Conservation (phyloP, 192 early-diverging fungal species). For the Coemansia javaensis region DNA sequence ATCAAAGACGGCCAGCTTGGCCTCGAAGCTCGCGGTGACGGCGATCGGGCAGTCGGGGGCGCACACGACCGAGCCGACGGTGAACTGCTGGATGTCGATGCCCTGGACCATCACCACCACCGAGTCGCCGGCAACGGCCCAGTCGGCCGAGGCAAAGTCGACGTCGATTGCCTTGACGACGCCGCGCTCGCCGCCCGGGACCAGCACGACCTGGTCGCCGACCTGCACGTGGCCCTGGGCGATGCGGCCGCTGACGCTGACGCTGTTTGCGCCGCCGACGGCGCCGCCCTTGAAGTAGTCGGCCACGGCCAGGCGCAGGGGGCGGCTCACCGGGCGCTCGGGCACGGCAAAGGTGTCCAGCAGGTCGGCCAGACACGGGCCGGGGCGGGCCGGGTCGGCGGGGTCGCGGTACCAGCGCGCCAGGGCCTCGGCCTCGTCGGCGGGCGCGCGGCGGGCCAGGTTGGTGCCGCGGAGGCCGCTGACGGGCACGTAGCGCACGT, state of each 20-base stretch:
- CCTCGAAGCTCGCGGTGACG: conserved; percentile 69
- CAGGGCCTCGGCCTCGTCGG: conserved; percentile 17
- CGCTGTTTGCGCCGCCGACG: conserved; percentile 57
- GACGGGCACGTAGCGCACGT: conserved; percentile 81
- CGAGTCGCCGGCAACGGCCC: conserved; percentile 94
- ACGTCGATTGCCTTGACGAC: conserved; percentile 75
- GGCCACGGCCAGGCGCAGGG: conserved; percentile 78
- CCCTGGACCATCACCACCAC: conserved; percentile 68
- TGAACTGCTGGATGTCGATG: conserved; percentile 43
- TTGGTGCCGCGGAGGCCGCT: conserved; percentile 92
- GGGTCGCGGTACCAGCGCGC: conserved; percentile 64
- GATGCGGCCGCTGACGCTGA: conserved; percentile 83
- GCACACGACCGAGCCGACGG: conserved; percentile 84
- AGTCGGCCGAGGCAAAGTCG: conserved; percentile 64
- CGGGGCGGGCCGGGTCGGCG: conserved; percentile 14
- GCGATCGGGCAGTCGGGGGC: conserved; percentile 63
- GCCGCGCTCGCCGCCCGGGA: conserved; percentile 77
- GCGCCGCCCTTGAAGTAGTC: conserved; percentile 89
- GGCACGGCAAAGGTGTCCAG: conserved; percentile 76
- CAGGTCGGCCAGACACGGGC: conserved; percentile 70
- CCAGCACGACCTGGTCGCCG: conserved; percentile 73
- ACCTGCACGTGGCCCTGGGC: conserved; percentile 84
- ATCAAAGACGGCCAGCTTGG: conserved; percentile 94
- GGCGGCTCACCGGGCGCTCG: conserved; percentile 66
- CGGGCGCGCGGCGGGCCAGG: conserved; percentile 50